Percentiles rank a stretch among this genome's conserved stretches.
Evolutionary conservation across 2,329 filamentous ascomycete genomes (phyloP).

Genomic region (Calonectria leucothoes): DNA sequence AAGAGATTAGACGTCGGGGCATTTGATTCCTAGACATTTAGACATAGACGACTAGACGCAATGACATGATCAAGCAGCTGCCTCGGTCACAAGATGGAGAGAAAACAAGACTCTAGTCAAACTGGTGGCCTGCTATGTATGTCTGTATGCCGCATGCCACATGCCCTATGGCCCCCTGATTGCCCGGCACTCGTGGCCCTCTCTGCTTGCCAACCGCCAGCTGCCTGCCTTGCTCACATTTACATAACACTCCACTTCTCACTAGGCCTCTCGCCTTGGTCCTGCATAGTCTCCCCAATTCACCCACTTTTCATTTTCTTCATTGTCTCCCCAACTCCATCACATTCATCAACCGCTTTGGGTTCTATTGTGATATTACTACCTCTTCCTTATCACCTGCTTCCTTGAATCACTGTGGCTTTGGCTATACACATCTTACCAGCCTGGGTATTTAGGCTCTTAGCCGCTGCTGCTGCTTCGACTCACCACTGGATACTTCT

Average conservation of each 20-base stretch:
- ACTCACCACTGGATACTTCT: neutral
- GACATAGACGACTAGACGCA: constrained; percentile 12
- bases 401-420: constrained; percentile 1
- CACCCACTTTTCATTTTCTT: neutral
- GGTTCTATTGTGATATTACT: neutral
- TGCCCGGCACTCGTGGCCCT: neutral
- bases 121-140: neutral
- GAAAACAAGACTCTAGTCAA: constrained; percentile 4
- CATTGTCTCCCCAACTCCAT: neutral
- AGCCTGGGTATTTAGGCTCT: neutral
- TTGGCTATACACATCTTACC: neutral
- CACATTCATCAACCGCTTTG: neutral
- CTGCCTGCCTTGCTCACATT: neutral
- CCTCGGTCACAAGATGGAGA: constrained; percentile 13
- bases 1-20: neutral
- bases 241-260: neutral
- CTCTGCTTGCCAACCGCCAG: neutral
- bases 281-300: neutral
- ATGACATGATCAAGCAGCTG: neutral
- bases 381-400: neutral
- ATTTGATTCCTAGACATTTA: constrained; percentile 7
- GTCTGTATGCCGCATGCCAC: neutral
- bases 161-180: constrained; percentile 1
- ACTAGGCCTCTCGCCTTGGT: neutral
- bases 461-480: neutral